Base-by-base conservation (phyloP, 1,139 yeast species). In the Magnusiomyces sp. region DNA sequence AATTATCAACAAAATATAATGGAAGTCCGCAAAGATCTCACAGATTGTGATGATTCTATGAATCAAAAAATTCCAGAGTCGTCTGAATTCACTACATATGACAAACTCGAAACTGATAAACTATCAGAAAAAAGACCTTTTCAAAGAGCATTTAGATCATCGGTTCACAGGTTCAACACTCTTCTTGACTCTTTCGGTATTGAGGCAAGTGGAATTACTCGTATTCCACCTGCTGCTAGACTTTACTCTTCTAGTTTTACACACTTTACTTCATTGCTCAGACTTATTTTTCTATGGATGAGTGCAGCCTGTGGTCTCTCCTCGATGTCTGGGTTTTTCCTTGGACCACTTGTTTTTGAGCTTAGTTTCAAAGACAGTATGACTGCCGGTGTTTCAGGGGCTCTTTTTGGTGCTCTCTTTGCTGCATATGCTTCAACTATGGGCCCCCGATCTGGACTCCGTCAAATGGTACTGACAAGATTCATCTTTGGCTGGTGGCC, bases 391-490 rank as follows among this genome's bases (percentile, higher is more conserved):
- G 56, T 83, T 20, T 60, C 80, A 3, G 87, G 88, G 0, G 76
- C 77, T 53, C 64, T 78, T 29, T 57, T 83, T 5, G 95, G 95
- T 0, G 81, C 92, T 60, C 66, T 75, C 11, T 71, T 85, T 20
- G 54, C 95, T 1, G 92, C 89, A 0, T 86, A 84, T 62, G 85
- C 90, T 61, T 75, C 94, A 2, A 74, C 79, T 10, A 80, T 86
- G 89, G 95, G 95, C 1, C 95, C 95, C 1, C 73, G 86, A 53
- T 83, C 94, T 0, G 95, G 95, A 0, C 77, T 90, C 55, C 72
- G 95, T 58, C 95, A 86, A 63, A 84, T 87, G 89, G 90, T 86
- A 7, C 75, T 87, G 19, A 83, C 90, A 0, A 72, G 95, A 53
- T 85, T 76, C 60, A 69, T 85, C 45, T 86, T 85, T 63, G 95